Base-by-base conservation (phyloP, 2,329 filamentous ascomycete genomes). In the Chalaropsis thielavioides region DNA sequence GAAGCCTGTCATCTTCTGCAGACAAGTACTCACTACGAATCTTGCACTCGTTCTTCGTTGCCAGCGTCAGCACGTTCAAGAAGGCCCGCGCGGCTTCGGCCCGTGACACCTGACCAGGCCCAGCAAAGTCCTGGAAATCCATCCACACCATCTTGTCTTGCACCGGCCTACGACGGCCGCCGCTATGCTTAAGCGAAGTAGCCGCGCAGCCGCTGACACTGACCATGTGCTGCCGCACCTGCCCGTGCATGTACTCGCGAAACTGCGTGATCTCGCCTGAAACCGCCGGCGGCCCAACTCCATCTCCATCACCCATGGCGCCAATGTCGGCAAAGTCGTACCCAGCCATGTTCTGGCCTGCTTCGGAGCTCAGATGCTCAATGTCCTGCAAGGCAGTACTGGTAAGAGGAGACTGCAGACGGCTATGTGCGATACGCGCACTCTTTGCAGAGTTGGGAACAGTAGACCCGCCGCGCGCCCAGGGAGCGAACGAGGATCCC, bases 31-130 rank as follows among this genome's bases (percentile, higher is more conserved):
- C 68, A 27, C 73, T 71, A 35, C 73, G 73, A 2, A 80, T 76
- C 74, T 95, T 72, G 56, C 92, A 75, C 64, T 81, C 73, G 1
- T 80, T 80, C 74, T 85, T 89, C 1, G 84, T 90, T 5, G 83
- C 85, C 54, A 94, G 79, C 11, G 81, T 79, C 15, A 95, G 80
- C 1, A 89, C 79, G 72, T 94, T 88, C 75, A 88, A 83, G 71
- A 90, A 87, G 0, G 85, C 89, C 72, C 91, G 88, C 1, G 88
- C 85, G 8, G 87, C 88, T 13, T 90, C 84, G 38, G 82, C 76
- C 43, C 77, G 80, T 38, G 81, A 83, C 51, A 76, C 75, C 59
- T 77, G 74, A 10, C 71, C 71, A 0, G 83, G 80, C n/a, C 82
- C 78, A 56, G 94, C 82, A 10, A 96, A 75, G 61, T 83, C 76